Conservation (phyloP, 805 yeast genomes). For the Pichia manshurica region DNA sequence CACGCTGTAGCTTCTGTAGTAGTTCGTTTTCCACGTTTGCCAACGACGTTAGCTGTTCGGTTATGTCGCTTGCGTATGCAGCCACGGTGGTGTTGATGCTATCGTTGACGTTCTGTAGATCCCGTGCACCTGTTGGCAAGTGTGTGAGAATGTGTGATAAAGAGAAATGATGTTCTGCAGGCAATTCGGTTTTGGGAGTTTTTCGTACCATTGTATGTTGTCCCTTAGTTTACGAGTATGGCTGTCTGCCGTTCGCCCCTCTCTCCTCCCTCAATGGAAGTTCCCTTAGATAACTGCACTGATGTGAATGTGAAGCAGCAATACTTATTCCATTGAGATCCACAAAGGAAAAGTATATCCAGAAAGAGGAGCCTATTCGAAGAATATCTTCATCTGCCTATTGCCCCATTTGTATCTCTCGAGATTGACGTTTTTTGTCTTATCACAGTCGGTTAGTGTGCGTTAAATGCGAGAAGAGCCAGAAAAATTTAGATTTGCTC, state of each 20-base stretch:
- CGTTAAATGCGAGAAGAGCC: too few species aligned
- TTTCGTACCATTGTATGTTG: not conserved
- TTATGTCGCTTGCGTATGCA: constrained; percentile 27
- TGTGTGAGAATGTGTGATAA: constrained; percentile 10
- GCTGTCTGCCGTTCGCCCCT: not conserved
- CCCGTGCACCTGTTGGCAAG: not conserved
- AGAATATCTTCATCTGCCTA: too few species aligned
- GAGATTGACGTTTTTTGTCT: too few species aligned
- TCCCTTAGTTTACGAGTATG: not conserved
- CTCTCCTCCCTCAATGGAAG: too few species aligned
- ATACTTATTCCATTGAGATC: too few species aligned
- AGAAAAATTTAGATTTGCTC: too few species aligned
- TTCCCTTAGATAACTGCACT: too few species aligned
- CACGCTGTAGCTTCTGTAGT: constrained; percentile 16
- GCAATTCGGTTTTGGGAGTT: constrained; percentile 1
- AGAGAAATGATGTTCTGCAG: constrained; percentile 6
- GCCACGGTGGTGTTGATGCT: constrained; percentile 20
- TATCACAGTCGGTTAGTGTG: too few species aligned
- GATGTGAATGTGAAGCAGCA: too few species aligned
- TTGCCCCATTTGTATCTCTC: too few species aligned
- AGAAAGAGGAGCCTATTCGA: too few species aligned
- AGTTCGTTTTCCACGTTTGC: constrained; percentile 24
- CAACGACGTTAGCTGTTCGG: constrained; percentile 23
- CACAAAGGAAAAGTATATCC: too few species aligned
- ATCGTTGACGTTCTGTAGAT: constrained; percentile 17